phyloP scores from a whole-genome alignment of 306 rosid genomes.

The peach (Prunus persica) region Prunus_persica_NCBIv2 NC_034015.1:21918501-21919000 shows the following conservation, averaged over 20 bases:
- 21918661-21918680: constrained; percentile 7
- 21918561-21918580: not conserved
- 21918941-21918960: constrained; percentile 86
- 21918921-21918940: constrained; percentile 99
- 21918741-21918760: constrained; percentile 14
- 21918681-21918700: constrained; percentile 7
- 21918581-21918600: constrained; percentile 9
- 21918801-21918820: constrained; percentile 58
- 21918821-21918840: constrained; percentile 73
- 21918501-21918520: not conserved
- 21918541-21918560: not conserved
- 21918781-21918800: constrained; percentile 55
- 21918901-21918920: constrained; percentile 98
- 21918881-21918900: constrained; percentile 90
- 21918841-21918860: constrained; percentile 53
- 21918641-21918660: constrained; percentile 9
- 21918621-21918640: not conserved
- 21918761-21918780: constrained; percentile 11
- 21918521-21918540: not conserved
- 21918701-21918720: constrained; percentile 14
- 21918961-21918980: constrained; percentile 79
- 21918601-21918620: constrained; percentile 3
- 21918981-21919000: constrained; percentile 62
- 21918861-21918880: constrained; percentile 74
- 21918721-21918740: constrained; percentile 15